These are phyloP conservation scores for Linanthus parryae DNA, from an alignment of 148 eudicot species.

Conservation along the genomic window DNA sequence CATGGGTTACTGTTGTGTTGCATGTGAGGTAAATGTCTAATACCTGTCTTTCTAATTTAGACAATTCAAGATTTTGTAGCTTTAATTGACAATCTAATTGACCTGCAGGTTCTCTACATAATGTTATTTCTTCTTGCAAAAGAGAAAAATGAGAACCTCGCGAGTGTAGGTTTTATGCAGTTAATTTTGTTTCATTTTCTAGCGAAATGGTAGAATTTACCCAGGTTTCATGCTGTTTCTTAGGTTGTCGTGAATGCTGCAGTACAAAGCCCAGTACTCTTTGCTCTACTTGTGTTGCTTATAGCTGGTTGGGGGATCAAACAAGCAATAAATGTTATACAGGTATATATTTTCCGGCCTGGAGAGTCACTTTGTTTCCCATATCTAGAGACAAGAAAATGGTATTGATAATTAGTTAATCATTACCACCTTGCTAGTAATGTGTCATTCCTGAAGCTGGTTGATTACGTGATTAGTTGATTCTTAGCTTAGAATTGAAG, in stretches of 20 bases:
- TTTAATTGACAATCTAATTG: not conserved
- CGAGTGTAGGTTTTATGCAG: conserved; percentile 38
- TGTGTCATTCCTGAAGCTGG: no score
- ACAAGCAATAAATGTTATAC: conserved; percentile 79
- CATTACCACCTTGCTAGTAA: no score
- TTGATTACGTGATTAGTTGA: no score
- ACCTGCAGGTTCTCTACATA: conserved; percentile 79
- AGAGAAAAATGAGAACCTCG: conserved; percentile 48
- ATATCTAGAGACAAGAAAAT: no score
- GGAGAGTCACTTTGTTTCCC: not conserved
- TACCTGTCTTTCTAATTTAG: not conserved
- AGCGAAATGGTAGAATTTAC: conserved; percentile 2
- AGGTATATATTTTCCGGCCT: conserved; percentile 52
- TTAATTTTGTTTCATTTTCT: not conserved
- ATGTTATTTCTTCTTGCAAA: conserved; percentile 71
- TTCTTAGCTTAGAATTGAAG: no score
- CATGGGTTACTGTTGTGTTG: conserved; percentile 90
- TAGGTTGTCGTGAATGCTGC: conserved; percentile 60
- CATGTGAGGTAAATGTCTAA: conserved; percentile 69
- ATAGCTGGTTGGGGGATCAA: conserved; percentile 84
- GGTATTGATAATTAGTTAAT: no score
- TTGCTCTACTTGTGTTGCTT: conserved; percentile 40
- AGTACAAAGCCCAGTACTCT: conserved; percentile 38
- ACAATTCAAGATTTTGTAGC: no score
- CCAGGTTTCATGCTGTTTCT: conserved; percentile 8